Evolutionary conservation across 805 yeast species (phyloP).

Genomic region (Blastobotrys parvus): DNA sequence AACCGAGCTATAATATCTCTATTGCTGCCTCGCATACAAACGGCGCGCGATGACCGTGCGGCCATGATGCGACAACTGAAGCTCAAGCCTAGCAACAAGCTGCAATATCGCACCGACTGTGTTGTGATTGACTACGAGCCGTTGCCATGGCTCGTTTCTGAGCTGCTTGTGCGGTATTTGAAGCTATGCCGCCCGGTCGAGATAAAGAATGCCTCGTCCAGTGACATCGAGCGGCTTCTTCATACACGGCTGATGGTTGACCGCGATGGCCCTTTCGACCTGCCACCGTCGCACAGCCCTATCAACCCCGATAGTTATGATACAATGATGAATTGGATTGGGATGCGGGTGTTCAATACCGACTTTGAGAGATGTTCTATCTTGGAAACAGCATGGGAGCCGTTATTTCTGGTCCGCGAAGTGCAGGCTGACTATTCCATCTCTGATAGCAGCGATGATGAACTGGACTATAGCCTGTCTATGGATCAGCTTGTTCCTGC

Average conservation of each 20-base stretch:
- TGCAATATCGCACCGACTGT: not conserved
- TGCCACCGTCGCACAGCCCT: too few species aligned
- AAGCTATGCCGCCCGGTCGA: not conserved
- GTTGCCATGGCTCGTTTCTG: not conserved
- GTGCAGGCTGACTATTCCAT: too few species aligned
- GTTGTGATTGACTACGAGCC: not conserved
- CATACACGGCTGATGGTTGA: too few species aligned
- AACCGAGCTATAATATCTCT: not conserved
- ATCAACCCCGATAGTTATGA: too few species aligned
- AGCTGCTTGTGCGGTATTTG: not conserved
- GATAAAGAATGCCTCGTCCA: too few species aligned
- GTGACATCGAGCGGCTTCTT: too few species aligned
- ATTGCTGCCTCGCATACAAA: not conserved
- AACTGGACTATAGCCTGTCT: too few species aligned
- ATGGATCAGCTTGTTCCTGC: too few species aligned
- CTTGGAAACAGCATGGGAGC: too few species aligned
- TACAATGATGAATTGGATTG: not conserved
- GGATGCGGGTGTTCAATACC: not conserved
- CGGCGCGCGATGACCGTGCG: not conserved
- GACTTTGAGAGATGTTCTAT: not conserved
- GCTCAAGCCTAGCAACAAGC: too few species aligned
- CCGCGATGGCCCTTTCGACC: too few species aligned
- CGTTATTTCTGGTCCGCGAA: slow-evolving; percentile 20
- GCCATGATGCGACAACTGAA: not conserved
- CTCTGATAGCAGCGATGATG: too few species aligned